Base-by-base conservation (phyloP, 2,329 filamentous ascomycete species). In the Coniochaeta sp. region DNA sequence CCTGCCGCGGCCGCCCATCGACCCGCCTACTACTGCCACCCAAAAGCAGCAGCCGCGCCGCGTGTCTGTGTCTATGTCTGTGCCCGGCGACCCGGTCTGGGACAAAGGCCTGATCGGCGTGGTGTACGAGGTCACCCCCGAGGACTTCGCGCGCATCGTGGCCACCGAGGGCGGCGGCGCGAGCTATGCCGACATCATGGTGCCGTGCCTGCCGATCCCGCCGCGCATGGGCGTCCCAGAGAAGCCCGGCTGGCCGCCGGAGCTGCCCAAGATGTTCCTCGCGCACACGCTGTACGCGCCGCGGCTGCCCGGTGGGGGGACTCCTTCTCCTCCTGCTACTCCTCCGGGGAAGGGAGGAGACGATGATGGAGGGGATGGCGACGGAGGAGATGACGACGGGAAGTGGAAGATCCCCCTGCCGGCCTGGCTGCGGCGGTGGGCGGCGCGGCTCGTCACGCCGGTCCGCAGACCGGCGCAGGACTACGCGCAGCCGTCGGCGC, bases 41-140 rank as follows among this genome's bases (percentile, higher is more conserved):
- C 14, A 16, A 17, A 28, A 17, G 28, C 34, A 47, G 6, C 12
- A n/a, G n/a, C n/a, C n/a, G n/a, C n/a, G n/a, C n/a, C n/a, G n/a
- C n/a, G n/a, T n/a, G n/a, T n/a, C n/a, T 16, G 22, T 22, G 17
- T 14, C 10, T 12, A 5, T 26, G 3, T 10, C 19, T 8, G 54
- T 57, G 19, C 54, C 52, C 66, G 83, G 84, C 67, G 77, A 82
- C 58, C 77, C 72, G 9, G 68, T 75, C 59, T 96, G 91, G 92
- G 78, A 86, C 64, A 93, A 92, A 68, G 90, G 91, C 4, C 81
- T 99, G 2, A 84, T 97, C 44, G 95, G 95, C 26, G 91, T 96
- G 17, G 95, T 98, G 4, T 99, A 99, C 76, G 93, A 98, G 76
- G 91, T 98, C 32, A 96, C 92, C 0, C 77, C 81, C 19, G 74